Conservation (phyloP, 768 basidiomycete species). For the Cantharellus cinnabarinus region DNA sequence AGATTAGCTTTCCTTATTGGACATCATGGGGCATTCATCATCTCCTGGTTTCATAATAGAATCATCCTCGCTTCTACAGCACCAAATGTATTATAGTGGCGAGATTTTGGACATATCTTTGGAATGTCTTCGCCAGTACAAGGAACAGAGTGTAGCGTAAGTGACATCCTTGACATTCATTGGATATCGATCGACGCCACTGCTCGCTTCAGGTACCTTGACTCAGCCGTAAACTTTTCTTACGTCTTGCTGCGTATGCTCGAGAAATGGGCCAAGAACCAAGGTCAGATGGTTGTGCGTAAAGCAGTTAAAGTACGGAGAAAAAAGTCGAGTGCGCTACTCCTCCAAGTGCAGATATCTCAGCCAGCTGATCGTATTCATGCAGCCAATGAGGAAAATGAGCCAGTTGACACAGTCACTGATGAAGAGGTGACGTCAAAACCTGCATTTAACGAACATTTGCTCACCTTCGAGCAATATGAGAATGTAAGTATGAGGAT, state of each 20-base stretch:
- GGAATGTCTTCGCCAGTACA: conserved; percentile 57
- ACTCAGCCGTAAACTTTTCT: conserved; percentile 64
- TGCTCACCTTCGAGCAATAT: conserved; percentile 82
- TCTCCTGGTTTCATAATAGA: conserved; percentile 39
- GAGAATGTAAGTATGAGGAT: conserved; percentile 39
- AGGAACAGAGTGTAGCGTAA: conserved; percentile 35
- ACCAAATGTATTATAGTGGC: conserved; percentile 87
- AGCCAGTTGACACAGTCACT: conserved; percentile 48
- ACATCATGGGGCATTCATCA: conserved; percentile 45
- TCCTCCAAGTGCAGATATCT: not conserved
- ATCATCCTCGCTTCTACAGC: conserved; percentile 60
- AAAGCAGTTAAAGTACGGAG: conserved; percentile 12
- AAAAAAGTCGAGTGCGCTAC: too few species aligned
- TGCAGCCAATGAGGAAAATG: conserved; percentile 22
- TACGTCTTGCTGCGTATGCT: conserved; percentile 77
- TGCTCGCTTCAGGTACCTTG: conserved; percentile 43
- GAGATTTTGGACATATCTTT: conserved; percentile 80
- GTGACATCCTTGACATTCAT: conserved; percentile 4
- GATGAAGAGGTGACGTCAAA: conserved; percentile 43
- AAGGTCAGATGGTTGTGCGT: conserved; percentile 55
- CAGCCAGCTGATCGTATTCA: not conserved
- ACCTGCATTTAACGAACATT: conserved; percentile 55
- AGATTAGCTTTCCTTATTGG: conserved; percentile 53
- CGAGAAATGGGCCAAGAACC: conserved; percentile 65
- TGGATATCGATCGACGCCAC: not conserved